Conservation (phyloP, 176 grass and related monocot genomes). For the Triticum timopheevii region DNA sequence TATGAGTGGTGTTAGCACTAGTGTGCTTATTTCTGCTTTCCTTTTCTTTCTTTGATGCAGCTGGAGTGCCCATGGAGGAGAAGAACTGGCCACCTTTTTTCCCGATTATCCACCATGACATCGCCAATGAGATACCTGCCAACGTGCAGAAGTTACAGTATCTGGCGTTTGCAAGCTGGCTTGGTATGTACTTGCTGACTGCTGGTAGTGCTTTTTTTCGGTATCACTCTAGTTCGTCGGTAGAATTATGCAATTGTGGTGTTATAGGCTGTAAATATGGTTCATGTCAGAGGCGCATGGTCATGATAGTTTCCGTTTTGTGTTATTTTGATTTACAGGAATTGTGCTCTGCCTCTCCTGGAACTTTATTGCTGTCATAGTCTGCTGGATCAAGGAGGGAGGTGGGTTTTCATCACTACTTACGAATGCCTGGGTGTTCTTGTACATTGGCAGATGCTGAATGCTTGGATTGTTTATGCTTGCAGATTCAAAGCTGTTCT, state of each 20-base stretch:
- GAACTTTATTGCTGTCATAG: conserved; percentile 89
- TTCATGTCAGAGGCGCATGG: not conserved
- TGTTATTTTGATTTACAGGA: conserved; percentile 46
- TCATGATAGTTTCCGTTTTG: not conserved
- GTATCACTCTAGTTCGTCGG: not conserved
- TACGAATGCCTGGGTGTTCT: not conserved
- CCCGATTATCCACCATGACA: conserved; percentile 44
- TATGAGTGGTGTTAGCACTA: not conserved
- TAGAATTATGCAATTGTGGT: not conserved
- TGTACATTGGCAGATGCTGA: not conserved
- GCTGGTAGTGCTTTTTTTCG: not conserved
- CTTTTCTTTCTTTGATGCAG: not conserved
- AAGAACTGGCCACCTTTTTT: conserved; percentile 49
- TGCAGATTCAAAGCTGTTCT: conserved; percentile 86
- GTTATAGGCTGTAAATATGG: not conserved
- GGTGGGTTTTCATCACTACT: conserved; percentile 41
- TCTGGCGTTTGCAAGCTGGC: conserved; percentile 46
- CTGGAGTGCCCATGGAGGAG: conserved; percentile 43
- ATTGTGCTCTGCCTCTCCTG: conserved; percentile 81
- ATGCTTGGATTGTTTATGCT: conserved; percentile 5
- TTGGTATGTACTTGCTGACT: not conserved
- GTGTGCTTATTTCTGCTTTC: not conserved
- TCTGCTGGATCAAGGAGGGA: conserved; percentile 98
- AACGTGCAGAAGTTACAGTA: conserved; percentile 56
- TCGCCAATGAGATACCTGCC: conserved; percentile 53